Conservation (phyloP, 2,329 filamentous ascomycete genomes). For the Dissoconium aciculare region DNA sequence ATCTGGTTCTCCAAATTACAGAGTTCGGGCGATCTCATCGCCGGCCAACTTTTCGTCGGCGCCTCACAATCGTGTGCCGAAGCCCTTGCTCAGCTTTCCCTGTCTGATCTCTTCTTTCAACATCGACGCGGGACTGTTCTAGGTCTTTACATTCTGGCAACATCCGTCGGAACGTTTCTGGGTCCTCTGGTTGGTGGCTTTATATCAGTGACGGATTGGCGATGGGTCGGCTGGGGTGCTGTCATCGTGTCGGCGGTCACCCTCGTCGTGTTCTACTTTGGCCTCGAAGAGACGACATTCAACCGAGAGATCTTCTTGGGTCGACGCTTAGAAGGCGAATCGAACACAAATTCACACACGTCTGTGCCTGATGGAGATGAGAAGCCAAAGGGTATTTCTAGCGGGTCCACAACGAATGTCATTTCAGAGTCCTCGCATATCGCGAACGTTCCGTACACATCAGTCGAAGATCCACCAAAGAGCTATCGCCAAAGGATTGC, state of each 20-base stretch:
- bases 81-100: conserved; percentile 41
- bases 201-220: conserved; percentile 36
- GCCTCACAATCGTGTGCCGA: conserved; percentile 43
- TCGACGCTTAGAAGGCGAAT: conserved; percentile 11
- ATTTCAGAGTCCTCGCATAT: background rate
- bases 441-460: conserved; percentile 5
- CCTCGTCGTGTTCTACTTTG: conserved; percentile 36
- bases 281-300: conserved; percentile 40
- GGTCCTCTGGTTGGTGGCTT: conserved; percentile 40
- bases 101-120: conserved; percentile 44
- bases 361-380: conserved; percentile 5
- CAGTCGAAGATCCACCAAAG: conserved; percentile 19
- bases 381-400: conserved; percentile 8
- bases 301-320: conserved; percentile 29
- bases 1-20: conserved; percentile 39
- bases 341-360: background rate
- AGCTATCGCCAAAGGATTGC: conserved; percentile 42
- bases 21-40: conserved; percentile 34
- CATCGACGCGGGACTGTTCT: conserved; percentile 41
- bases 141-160: conserved; percentile 41
- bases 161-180: conserved; percentile 41
- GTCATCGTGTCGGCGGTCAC: conserved; percentile 36
- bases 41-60: conserved; percentile 43
- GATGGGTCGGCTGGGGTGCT: conserved; percentile 40
- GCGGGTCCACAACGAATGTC: conserved; percentile 3